A percentile compares a stretch with the other conserved stretches of the same genome.
Conservation (phyloP, 2,329 filamentous ascomycete species). For the Sporothrix protearum region DNA sequence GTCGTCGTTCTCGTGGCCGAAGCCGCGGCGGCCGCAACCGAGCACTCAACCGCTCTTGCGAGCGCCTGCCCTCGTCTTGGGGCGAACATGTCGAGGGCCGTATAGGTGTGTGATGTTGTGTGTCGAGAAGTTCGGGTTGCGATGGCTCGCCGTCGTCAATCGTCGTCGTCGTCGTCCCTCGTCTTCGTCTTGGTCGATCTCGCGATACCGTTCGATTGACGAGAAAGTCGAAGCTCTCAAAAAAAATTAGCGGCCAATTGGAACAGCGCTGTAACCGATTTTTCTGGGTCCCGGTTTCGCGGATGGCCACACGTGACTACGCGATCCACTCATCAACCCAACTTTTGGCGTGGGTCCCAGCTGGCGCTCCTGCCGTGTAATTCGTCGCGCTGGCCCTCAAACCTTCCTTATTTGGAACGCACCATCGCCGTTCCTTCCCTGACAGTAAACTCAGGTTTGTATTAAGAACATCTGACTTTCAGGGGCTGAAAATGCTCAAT, state of each 20-base stretch:
- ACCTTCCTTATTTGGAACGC: slow-evolving; percentile 25
- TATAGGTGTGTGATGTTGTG: neutral
- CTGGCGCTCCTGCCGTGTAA: slow-evolving; percentile 10
- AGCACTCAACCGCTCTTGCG: slow-evolving; percentile 52
- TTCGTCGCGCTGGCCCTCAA: slow-evolving; percentile 15
- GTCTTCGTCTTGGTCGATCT: slow-evolving; percentile 18
- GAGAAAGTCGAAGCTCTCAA: slow-evolving; percentile 14
- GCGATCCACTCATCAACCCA: slow-evolving; percentile 14
- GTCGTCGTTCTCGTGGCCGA: slow-evolving; percentile 41
- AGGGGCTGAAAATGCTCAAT: neutral
- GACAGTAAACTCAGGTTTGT: neutral
- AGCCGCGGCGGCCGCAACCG: slow-evolving; percentile 35
- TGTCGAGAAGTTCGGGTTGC: neutral
- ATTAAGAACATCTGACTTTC: neutral
- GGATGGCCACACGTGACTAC: neutral
- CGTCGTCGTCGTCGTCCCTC: neutral
- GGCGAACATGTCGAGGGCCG: slow-evolving; percentile 22
- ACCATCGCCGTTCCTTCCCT: slow-evolving; percentile 22
- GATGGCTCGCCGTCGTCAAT: neutral
- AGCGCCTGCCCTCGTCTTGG: slow-evolving; percentile 56
- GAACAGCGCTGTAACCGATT: neutral
- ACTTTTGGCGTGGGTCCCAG: neutral
- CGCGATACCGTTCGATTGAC: slow-evolving; percentile 1
- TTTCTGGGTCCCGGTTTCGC: slow-evolving; percentile 2
- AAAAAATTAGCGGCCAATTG: slow-evolving; percentile 25